phyloP scores from a whole-genome alignment of 2,329 filamentous ascomycete genomes.

The Ophiostoma ips region DNA sequence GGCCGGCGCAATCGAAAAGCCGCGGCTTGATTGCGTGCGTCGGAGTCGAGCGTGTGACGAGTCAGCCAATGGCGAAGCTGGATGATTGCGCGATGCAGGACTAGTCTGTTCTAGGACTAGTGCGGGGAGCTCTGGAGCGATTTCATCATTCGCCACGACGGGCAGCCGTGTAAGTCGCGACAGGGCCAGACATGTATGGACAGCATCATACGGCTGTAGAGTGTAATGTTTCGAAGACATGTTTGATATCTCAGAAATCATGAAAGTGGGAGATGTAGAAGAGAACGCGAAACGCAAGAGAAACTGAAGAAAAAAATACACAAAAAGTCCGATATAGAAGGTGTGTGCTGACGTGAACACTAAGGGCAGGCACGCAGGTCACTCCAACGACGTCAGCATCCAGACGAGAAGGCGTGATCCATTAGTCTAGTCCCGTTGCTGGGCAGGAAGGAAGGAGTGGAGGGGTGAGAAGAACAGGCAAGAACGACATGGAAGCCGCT shows the following conservation, averaged over 20 bases:
- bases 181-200: not conserved
- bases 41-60: not conserved
- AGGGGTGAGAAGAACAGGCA: not conserved
- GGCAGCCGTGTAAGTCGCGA: constrained; percentile 1
- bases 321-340: not conserved
- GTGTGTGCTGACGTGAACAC: not conserved
- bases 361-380: not conserved
- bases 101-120: constrained; percentile 11
- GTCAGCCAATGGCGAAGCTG: constrained; percentile 8
- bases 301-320: not conserved
- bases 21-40: constrained; percentile 9
- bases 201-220: not conserved
- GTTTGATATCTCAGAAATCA: not conserved
- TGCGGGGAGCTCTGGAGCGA: constrained; percentile 9
- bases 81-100: constrained; percentile 13
- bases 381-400: not conserved
- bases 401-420: constrained; percentile 13
- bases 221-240: not conserved
- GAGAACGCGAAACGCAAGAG: not conserved
- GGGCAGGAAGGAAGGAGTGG: not conserved
- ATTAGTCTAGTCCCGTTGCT: constrained; percentile 12
- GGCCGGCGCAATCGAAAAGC: constrained; percentile 3
- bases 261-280: not conserved
- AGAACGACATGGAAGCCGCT: not conserved
- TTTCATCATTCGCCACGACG: not conserved